Base-by-base conservation (phyloP, 2,329 filamentous ascomycete genomes). In the Chrysoporthe deuterocubensis region DNA sequence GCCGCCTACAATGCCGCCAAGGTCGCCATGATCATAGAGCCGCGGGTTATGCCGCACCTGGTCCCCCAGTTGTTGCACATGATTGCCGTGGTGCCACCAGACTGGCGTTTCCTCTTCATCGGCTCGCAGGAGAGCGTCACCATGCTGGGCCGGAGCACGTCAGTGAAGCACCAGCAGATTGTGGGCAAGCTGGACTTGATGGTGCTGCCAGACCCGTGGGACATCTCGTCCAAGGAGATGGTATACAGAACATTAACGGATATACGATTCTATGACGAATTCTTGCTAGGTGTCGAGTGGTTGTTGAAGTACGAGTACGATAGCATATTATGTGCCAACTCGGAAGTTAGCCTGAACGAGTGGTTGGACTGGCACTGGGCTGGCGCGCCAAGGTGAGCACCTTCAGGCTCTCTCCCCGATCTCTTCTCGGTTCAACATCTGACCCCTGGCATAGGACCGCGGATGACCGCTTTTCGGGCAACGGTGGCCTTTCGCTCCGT, bases 61-160 rank as follows among this genome's bases (percentile, higher is more conserved):
- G 84, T 84, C 3, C 85, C 85, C 1, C 77, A 86, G 50, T 77
- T 87, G 75, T 78, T 87, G 34, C 85, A 87, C 73, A 85, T 87
- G 77, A 86, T 86, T 71, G 78, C 82, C 4, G 83, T 87, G 26
- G 82, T 87, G 1, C 85, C 85, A 4, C 82, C 84, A 1, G 84
- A 87, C 76, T 88, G 85, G 85, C 82, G 81, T 42, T 86, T 87
- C 77, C 80, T 81, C 52, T 87, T 87, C 78, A 85, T 87, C 80
- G 85, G 85, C 65, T 85, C 82, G 16, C 42, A 74, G 32, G 78
- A 80, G 62, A 86, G 83, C 64, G 79, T 84, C 34, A 75, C 79
- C 56, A 79, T 78, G 69, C 76, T 87, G 11, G 78, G 78, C 34
- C 77, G 82, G 54, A 69, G 68, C 37, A 50, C 68, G 1, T 83